Base-by-base conservation (phyloP, 2,329 filamentous ascomycete species). In the Alternaria tenuissima region DNA sequence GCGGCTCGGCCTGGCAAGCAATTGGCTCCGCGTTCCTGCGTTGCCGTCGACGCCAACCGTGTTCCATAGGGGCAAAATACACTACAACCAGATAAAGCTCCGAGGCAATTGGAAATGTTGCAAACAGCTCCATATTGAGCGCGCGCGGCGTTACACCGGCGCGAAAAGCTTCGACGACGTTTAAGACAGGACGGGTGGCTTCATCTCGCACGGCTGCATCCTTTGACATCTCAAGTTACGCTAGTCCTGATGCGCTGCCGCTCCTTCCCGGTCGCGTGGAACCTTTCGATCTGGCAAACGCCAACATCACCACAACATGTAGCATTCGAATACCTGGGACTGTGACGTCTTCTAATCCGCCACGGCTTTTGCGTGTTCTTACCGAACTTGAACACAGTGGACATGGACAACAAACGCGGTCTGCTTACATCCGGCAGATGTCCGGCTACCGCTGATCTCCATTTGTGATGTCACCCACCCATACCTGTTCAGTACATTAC, bases 401-500 rank as follows among this genome's bases (percentile, higher is more conserved):
- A 14, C 16, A 26, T 22, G 12, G 7, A 20, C 28, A 11, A 43
- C 32, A 51, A n/a, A 34, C 30, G 39, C 34, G 36, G 46, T 34
- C 20, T 43, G 18, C 22, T n/a, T 34, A 32, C 11, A 39, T 32
- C 36, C 36, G 36, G 49, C 28, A 38, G 38, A 47, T 34, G 16
- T 42, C 36, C 30, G 56, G 28, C 42, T 36, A 16, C 48, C 48
- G 38, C 46, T 57, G 63, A 65, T 67, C 63, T 36, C 55, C 53
- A 55, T 44, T 22, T 55, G 16, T 28, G 42, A 57, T 42, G 43
- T 43, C 36, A 55, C 14, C 18, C 14, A 48, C 26, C 42, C 51
- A 58, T 58, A 34, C 56, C 56, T 58, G 26, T 54, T 55, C 51
- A 14, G 56, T 59, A 36, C 36, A 55, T 41, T 51, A 26, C 55